These are phyloP conservation scores for Petasospora fabianii DNA, from an alignment of 1,139 yeast genomes.

Conservation along the genomic window DNA sequence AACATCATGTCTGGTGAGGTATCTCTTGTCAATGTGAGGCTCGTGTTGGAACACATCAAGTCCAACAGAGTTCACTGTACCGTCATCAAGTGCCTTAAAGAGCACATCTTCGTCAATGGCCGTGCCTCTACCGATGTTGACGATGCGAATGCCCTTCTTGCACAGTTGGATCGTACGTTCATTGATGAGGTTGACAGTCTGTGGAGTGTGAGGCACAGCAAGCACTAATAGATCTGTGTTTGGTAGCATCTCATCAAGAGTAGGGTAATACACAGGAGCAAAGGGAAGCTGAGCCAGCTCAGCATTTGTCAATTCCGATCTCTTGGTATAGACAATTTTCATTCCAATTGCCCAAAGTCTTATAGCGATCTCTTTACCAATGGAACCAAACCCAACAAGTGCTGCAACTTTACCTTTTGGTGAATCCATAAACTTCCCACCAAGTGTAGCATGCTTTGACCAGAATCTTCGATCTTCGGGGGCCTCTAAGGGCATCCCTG, in stretches of 20 bases:
- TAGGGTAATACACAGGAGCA: constrained; percentile 40
- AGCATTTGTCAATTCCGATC: constrained; percentile 43
- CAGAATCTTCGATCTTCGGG: constrained; percentile 16
- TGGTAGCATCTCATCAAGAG: constrained; percentile 36
- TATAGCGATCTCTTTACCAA: constrained; percentile 62
- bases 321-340: constrained; percentile 61
- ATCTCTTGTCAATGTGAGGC: constrained; percentile 51
- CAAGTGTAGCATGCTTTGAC: constrained; percentile 40
- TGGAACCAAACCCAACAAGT: constrained; percentile 74
- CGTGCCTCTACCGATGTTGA: constrained; percentile 78
- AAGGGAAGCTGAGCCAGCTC: constrained; percentile 39
- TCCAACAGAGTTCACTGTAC: constrained; percentile 70
- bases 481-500: constrained; percentile 18
- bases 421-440: constrained; percentile 44
- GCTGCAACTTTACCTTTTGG: constrained; percentile 62
- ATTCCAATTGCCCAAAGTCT: constrained; percentile 59
- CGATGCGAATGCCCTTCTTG: constrained; percentile 58
- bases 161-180: constrained; percentile 40
- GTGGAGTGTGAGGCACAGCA: constrained; percentile 63
- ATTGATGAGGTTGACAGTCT: constrained; percentile 57
- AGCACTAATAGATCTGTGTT: constrained; percentile 56
- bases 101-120: constrained; percentile 73
- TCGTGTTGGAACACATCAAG: constrained; percentile 76
- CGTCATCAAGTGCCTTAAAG: constrained; percentile 60
- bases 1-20: constrained; percentile 59